These are phyloP conservation scores for Neurospora sp. DNA, from an alignment of 495 filamentous ascomycete species.

Conservation along the genomic window DNA sequence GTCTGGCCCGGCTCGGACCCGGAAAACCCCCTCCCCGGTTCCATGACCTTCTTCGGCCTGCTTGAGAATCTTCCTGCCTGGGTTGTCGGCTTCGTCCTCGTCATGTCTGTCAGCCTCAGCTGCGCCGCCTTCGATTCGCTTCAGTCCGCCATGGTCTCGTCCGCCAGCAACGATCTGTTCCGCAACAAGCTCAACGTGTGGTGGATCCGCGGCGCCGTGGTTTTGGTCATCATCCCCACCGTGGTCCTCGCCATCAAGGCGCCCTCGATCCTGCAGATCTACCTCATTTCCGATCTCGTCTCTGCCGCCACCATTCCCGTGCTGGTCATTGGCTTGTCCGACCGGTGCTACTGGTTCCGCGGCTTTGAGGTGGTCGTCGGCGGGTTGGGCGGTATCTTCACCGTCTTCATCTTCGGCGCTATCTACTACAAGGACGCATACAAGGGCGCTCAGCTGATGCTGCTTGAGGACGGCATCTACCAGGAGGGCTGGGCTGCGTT, in stretches of 20 bases:
- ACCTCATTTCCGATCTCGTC: constrained; percentile 64
- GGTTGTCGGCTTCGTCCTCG: constrained; percentile 64
- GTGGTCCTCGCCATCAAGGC: constrained; percentile 60
- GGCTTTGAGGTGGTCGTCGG: constrained; percentile 66
- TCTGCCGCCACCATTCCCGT: constrained; percentile 60
- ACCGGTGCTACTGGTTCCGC: constrained; percentile 57
- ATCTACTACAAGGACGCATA: constrained; percentile 56
- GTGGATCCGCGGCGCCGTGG: constrained; percentile 53
- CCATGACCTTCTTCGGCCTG: constrained; percentile 61
- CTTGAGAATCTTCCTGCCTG: constrained; percentile 59
- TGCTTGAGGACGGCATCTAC: constrained; percentile 61
- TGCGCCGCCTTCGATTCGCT: constrained; percentile 66
- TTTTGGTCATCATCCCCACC: constrained; percentile 58
- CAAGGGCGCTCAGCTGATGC: constrained; percentile 52
- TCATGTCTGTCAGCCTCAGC: constrained; percentile 64
- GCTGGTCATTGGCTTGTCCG: constrained; percentile 53
- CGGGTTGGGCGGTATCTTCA: constrained; percentile 59
- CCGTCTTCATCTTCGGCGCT: constrained; percentile 65
- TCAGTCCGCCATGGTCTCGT: constrained; percentile 68
- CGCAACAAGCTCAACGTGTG: constrained; percentile 62
- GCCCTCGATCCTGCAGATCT: constrained; percentile 64
- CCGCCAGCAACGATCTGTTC: constrained; percentile 68
- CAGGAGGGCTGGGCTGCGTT: constrained; percentile 64
- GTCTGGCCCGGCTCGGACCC: constrained; percentile 43
- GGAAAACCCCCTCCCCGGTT: constrained; percentile 43